These are phyloP conservation scores for Aspergillus sp. DNA, from an alignment of 2,329 filamentous ascomycete genomes.

Conservation along the genomic window DNA sequence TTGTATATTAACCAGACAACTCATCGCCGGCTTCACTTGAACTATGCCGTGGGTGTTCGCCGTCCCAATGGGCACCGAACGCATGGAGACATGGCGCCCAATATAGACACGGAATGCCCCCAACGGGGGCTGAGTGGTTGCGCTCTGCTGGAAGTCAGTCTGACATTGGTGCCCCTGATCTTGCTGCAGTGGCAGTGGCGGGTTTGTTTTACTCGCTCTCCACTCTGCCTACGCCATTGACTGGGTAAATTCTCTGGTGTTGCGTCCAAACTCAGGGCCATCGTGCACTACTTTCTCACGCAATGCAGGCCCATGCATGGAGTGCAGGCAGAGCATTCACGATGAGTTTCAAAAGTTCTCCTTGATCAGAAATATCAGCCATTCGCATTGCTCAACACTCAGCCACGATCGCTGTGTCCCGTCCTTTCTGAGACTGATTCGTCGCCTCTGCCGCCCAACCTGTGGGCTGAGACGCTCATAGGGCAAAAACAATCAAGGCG, in stretches of 20 bases:
- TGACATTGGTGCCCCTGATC: conserved; percentile 2
- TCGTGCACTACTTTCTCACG: neutral
- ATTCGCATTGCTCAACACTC: conserved; percentile 15
- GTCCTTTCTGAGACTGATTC: conserved; percentile 20
- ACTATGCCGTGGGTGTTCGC: neutral
- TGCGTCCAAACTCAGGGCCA: conserved; percentile 7
- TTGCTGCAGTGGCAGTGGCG: conserved; percentile 2
- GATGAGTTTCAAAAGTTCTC: conserved; percentile 12
- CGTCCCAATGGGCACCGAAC: conserved; percentile 10
- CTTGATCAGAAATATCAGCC: conserved; percentile 15
- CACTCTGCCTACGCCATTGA: neutral
- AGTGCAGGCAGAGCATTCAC: conserved; percentile 1
- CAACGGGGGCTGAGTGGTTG: conserved; percentile 12
- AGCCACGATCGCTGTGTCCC: conserved; percentile 18
- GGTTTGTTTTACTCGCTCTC: neutral
- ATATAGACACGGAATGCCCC: conserved; percentile 9
- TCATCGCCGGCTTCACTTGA: conserved; percentile 12
- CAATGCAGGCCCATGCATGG: neutral
- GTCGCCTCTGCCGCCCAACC: conserved; percentile 25
- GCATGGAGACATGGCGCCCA: conserved; percentile 13
- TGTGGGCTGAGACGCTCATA: conserved; percentile 21
- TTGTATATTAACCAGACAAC: conserved; percentile 6
- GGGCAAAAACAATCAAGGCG: conserved; percentile 18
- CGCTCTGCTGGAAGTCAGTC: neutral
- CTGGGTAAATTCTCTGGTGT: neutral